Evolutionary conservation across 345 rosid genomes (phyloP), one percentile per base, ranked within the genome.

Genomic region (Aquilaria yunnanensis): DNA sequence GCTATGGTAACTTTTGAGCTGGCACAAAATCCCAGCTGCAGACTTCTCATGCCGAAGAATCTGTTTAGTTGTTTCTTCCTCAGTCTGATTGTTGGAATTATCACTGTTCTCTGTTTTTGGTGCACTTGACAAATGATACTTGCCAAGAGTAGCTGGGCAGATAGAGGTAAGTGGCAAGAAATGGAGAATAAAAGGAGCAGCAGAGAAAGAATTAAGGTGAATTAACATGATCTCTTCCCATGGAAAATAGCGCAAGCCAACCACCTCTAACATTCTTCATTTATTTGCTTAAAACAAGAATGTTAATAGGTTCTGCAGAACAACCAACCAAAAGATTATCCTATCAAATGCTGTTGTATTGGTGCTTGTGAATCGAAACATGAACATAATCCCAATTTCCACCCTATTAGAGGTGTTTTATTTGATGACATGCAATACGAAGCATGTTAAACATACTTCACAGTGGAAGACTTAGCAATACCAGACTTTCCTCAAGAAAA

Each of bases 1-100:
- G 10, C 68, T 77, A 69, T 78, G 79, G 59, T 9, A 69, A 63
- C 67, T 57, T 66, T 80, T 81, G 72, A 88, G 66, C 63, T 77
- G 77, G 76, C 77, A 63, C 47, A 87, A 61, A 76, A 94, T 83
- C 45, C 85, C 87, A 23, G 97, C 97, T 52, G 97, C 99, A 64
- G 97, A 78, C 9, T 75, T 77, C 62, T 72, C 85, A 46, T 63
- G 77, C 54, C 10, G 77, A 55, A 82, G 80, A 70, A 94, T 84
- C 72, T 82, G 86, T 64, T 77, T 71, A 56, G 50, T 72, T 57
- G 79, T 75, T 62, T 85, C 90, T 67, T 78, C 87, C 69, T 80
- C 86, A 16, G 80, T 79, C 50, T 77, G 86, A 78, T 56, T 70
- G 52, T 70, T 56, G 59, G 76, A 62, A 64, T 12, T 32, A 63